A percentile compares a stretch with the other conserved stretches of the same genome.
phyloP scores from a whole-genome alignment of 768 basidiomycete species.

The Calocybe cyanea region DNA sequence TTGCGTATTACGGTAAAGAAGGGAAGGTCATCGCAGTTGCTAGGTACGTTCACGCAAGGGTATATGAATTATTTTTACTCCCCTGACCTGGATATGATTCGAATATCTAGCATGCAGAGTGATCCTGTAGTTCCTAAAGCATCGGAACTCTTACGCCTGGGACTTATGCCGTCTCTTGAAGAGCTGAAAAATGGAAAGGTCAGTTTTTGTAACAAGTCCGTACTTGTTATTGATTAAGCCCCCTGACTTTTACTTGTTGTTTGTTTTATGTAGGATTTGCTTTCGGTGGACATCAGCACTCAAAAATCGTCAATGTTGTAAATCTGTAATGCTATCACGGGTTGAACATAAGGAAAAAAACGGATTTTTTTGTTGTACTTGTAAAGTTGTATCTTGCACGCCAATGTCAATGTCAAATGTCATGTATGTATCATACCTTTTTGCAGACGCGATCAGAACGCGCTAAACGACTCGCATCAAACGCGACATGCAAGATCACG shows the following conservation, averaged over 20 bases:
- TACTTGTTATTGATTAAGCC: background rate
- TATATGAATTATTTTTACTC: background rate
- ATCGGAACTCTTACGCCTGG: slow-evolving; percentile 73
- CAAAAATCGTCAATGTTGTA: slow-evolving; percentile 1
- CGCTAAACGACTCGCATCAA: no score
- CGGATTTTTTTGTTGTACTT: no score
- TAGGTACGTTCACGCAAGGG: slow-evolving; percentile 33
- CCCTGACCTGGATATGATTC: background rate
- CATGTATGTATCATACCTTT: no score
- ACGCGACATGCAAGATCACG: no score
- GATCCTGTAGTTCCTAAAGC: slow-evolving; percentile 79
- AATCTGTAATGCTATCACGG: background rate
- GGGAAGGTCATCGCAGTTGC: slow-evolving; percentile 66
- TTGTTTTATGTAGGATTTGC: no score
- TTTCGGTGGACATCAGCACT: slow-evolving; percentile 35
- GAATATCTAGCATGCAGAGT: slow-evolving; percentile 60
- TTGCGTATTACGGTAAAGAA: slow-evolving; percentile 72
- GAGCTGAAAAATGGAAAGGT: slow-evolving; percentile 78
- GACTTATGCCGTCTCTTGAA: slow-evolving; percentile 73
- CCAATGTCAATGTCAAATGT: no score
- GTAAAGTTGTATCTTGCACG: no score
- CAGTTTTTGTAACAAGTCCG: background rate
- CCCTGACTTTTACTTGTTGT: no score
- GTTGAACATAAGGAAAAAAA: no score
- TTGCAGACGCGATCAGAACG: no score